These are phyloP conservation scores for Boehmeria nivea DNA, from an alignment of 306 rosid species.

Conservation along the genomic window DNA sequence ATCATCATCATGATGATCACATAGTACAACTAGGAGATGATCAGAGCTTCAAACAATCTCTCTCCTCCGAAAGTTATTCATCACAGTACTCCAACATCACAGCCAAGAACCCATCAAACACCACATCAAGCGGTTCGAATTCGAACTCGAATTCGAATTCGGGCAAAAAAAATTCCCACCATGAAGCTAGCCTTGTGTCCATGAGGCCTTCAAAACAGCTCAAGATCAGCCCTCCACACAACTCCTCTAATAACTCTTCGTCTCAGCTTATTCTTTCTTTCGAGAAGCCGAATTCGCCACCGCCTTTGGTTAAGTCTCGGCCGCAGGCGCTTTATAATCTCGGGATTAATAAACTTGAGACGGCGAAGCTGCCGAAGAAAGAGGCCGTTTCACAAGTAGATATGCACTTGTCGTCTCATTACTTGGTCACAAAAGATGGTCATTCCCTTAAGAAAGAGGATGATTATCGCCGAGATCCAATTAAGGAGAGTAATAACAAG, in stretches of 20 bases:
- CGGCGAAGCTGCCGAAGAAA: constrained; percentile 23
- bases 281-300: constrained; percentile 26
- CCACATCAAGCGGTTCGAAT: constrained; percentile 31
- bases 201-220: constrained; percentile 28
- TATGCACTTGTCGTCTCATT: constrained; percentile 17
- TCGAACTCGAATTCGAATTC: constrained; percentile 24
- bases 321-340: no score
- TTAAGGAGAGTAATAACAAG: constrained; percentile 29
- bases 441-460: constrained; percentile 1
- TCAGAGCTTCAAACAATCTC: constrained; percentile 26
- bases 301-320: no score
- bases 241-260: no score
- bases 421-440: constrained; percentile 17
- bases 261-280: constrained; percentile 48
- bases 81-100: constrained; percentile 21
- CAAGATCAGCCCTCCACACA: no score
- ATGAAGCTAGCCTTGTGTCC: constrained; percentile 16
- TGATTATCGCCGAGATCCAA: constrained; percentile 13
- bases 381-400: constrained; percentile 24
- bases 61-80: constrained; percentile 36
- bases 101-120: constrained; percentile 13
- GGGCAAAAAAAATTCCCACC: constrained; percentile 25
- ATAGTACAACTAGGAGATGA: no score
- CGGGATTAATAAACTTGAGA: not conserved
- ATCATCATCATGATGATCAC: no score